Base-by-base conservation (phyloP, 1,139 yeast species). In the Candida sp. region DNA sequence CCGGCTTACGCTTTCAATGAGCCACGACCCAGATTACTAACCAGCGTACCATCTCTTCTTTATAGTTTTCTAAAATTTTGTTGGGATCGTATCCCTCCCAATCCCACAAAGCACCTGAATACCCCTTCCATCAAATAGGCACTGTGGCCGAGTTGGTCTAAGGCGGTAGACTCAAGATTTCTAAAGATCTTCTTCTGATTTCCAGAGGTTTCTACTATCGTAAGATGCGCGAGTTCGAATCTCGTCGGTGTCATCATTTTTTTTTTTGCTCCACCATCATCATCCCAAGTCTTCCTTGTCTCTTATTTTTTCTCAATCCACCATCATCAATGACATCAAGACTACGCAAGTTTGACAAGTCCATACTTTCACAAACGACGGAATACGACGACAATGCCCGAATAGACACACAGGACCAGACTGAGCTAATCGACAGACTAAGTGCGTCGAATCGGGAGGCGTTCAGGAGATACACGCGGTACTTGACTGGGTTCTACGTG, bases 321-420 rank as follows among this genome's bases (percentile, higher is more conserved):
- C n/a, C n/a, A n/a, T 9, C 17, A 17, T 7, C 38, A 38, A n/a
- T 38, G 42, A 22, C 44, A 22, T 41, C 44, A 30, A 41, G 44
- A 41, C 7, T 41, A 41, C 44, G 44, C n/a, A 41, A 41, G 17
- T 41, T 41, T 41, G 44, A 41, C 17, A 41, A 30, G 23, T 41
- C 44, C 22, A 8, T 41, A 41, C 34, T 41, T 6, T 28, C 31
- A 6, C 35, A 41, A 22, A 22, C 44, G 11, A 41, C 37, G 5
- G 27, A 31, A 3, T 31, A 23, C 8, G 31, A 28, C 7, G 31
- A 28, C 8, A 28, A 28, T 8, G 7, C 5, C 7, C 31, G 22
- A 32, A 25, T 41, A 27, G 44, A 41, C 28, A 41, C 26, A 22
- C 35, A 41, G 11, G 44, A 41, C 31, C 44, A 41, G 31, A 30